Evolutionary conservation across 495 filamentous ascomycete genomes (phyloP).

Genomic region (Letharia lupina): DNA sequence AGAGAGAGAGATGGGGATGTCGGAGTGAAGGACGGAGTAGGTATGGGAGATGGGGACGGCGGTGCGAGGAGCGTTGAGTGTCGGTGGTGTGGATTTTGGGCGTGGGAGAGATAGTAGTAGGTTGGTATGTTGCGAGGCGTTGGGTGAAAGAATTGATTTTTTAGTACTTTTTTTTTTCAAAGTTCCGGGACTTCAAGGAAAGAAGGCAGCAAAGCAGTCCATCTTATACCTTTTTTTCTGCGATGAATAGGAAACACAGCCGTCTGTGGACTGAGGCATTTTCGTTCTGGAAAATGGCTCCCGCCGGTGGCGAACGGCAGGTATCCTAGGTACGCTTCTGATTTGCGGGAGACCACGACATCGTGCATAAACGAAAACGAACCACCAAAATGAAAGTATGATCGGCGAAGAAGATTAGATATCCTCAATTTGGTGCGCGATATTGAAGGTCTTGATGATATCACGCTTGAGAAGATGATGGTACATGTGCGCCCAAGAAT

Average conservation of each 20-base stretch:
- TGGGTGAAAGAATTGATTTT: no score
- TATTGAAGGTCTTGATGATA: background rate
- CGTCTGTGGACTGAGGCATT: background rate
- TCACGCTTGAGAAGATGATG: background rate
- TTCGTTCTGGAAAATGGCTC: background rate
- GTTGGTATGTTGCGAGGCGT: background rate
- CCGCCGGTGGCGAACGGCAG: background rate
- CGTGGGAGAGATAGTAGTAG: background rate
- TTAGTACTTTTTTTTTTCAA: no score
- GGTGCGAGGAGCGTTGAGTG: no score
- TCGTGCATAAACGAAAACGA: background rate
- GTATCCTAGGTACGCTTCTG: background rate
- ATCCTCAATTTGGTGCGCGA: background rate
- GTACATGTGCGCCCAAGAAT: background rate
- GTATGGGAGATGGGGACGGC: no score
- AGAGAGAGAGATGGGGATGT: no score
- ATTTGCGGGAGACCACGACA: constrained; percentile 1
- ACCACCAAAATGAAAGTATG: background rate
- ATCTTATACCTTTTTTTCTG: background rate
- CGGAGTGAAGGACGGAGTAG: no score
- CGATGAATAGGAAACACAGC: background rate
- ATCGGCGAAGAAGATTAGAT: background rate
- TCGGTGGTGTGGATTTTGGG: background rate
- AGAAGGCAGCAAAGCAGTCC: background rate
- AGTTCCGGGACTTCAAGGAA: no score